These are phyloP conservation scores for Isabelozyma heimii DNA, from an alignment of 805 yeast genomes.

Conservation along the genomic window DNA sequence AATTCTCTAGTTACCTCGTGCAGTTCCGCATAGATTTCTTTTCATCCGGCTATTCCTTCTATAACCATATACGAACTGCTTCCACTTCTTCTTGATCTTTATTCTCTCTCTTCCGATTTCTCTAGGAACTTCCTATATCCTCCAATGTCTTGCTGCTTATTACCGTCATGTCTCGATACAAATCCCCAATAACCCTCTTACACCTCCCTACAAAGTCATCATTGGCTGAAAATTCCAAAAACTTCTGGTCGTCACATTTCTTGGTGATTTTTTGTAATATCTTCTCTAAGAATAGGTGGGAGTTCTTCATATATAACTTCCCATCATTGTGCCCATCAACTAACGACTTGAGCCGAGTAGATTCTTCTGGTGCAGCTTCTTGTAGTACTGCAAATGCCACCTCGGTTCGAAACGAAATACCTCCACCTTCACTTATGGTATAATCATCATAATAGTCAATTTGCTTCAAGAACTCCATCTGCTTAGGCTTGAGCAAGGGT, in stretches of 20 bases:
- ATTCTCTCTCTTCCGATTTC: too few species aligned
- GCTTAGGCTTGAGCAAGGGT: slow-evolving; percentile 30
- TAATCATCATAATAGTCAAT: slow-evolving; percentile 71
- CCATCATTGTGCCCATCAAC: slow-evolving; percentile 53
- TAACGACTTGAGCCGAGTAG: slow-evolving; percentile 33
- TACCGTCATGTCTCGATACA: slow-evolving; percentile 22
- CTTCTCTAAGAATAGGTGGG: slow-evolving; percentile 24
- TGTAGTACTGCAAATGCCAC: slow-evolving; percentile 67
- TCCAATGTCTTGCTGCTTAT: slow-evolving; percentile 17
- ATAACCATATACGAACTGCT: too few species aligned
- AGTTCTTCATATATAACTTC: slow-evolving; percentile 25
- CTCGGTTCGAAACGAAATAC: slow-evolving; percentile 68
- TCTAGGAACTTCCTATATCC: not conserved
- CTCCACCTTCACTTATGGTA: slow-evolving; percentile 51
- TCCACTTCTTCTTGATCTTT: too few species aligned
- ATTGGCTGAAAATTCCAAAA: slow-evolving; percentile 15
- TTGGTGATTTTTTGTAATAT: slow-evolving; percentile 28
- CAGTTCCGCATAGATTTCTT: too few species aligned
- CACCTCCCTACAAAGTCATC: slow-evolving; percentile 9
- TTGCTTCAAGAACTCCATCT: slow-evolving; percentile 45
- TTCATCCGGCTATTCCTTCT: too few species aligned
- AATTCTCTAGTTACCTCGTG: too few species aligned
- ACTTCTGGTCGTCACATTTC: slow-evolving; percentile 17
- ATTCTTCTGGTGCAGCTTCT: slow-evolving; percentile 24
- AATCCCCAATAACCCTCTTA: slow-evolving; percentile 16